Percentiles rank a stretch among this genome's conserved stretches.
Conservation (phyloP, 108 stramenopile genomes). For the Cyclotella kingstonii region DNA sequence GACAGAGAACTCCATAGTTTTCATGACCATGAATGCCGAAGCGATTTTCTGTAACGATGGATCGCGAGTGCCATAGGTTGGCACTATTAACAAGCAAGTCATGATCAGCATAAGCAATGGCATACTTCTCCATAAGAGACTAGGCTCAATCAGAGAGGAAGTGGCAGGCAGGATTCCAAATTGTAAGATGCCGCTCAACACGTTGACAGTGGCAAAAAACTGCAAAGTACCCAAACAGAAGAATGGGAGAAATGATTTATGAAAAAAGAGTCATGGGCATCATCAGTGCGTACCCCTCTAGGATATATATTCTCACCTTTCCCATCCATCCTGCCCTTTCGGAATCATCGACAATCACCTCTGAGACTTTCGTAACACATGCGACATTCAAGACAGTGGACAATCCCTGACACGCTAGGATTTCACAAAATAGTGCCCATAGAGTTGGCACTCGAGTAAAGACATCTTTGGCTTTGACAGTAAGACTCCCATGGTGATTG, state of each 20-base stretch:
- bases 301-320: conserved; percentile 19
- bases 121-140: conserved; percentile 65
- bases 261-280: no score
- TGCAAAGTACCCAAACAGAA: no score
- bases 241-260: no score
- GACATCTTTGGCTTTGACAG: conserved; percentile 54
- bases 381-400: conserved; percentile 75
- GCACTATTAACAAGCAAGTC: conserved; percentile 22
- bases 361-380: conserved; percentile 64
- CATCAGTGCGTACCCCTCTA: background rate
- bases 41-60: conserved; percentile 71
- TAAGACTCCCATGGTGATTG: conserved; percentile 31
- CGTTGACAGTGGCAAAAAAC: conserved; percentile 73
- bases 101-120: conserved; percentile 43
- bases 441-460: conserved; percentile 78
- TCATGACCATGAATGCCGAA: conserved; percentile 71
- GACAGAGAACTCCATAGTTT: conserved; percentile 81
- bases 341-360: conserved; percentile 55
- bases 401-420: conserved; percentile 76
- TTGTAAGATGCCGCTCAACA: conserved; percentile 57
- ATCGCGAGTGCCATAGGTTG: conserved; percentile 19
- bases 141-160: conserved; percentile 51
- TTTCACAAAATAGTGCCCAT: conserved; percentile 78
- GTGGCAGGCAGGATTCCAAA: conserved; percentile 69
- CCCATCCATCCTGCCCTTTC: conserved; percentile 79